Evolutionary conservation across 2,329 filamentous ascomycete species (phyloP), one percentile per base, ranked within the genome.

Genomic region (Westerdykella ornata): DNA sequence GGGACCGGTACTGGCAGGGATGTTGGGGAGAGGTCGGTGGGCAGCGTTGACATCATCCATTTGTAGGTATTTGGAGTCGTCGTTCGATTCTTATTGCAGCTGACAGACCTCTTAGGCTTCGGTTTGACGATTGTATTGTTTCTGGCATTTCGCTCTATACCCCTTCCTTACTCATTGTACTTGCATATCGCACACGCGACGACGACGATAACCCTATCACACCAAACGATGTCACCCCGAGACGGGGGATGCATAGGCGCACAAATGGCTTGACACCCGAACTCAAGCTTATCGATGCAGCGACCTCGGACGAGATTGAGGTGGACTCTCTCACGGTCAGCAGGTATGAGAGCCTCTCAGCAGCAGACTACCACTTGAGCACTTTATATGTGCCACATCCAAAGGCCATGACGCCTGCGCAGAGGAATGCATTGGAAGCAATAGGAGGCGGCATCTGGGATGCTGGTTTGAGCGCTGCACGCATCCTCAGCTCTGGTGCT

Each of bases 81-180:
- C 12, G 30, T 37, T 29, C 14, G 9, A 5, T 9, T 6, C 37
- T 20, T 33, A 17, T 32, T 34, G 63, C 68, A 53, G 68, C 61
- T 48, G 52, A 62, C 37, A 30, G 11, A 12, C 8, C 11, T 15
- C 3, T 48, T 51, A 89, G 84, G 68, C 78, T 97, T 68, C 85
- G 88, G 59, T 94, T 74, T 53, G 66, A 92, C 68, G 92, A 98
- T 71, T 97, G 92, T 73, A 88, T 95, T 65, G 88, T 98, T 72
- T 95, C 92, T 63, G 92, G 92, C 58, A 84, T 98, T 67, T 94
- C 90, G 51, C 76, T 98, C 68, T 97, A 96, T 80, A 95, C 88
- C 62, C 87, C 88, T 62, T 92, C 80, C 61, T 75, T 95, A 53
- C 76, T 98, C 66, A 78, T 95, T 56, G 84, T 97, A 57, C 83